A percentile compares a stretch with the other conserved stretches of the same genome.
Conservation (phyloP, 495 filamentous ascomycete species). For the Lindgomyces ingoldianus region DNA sequence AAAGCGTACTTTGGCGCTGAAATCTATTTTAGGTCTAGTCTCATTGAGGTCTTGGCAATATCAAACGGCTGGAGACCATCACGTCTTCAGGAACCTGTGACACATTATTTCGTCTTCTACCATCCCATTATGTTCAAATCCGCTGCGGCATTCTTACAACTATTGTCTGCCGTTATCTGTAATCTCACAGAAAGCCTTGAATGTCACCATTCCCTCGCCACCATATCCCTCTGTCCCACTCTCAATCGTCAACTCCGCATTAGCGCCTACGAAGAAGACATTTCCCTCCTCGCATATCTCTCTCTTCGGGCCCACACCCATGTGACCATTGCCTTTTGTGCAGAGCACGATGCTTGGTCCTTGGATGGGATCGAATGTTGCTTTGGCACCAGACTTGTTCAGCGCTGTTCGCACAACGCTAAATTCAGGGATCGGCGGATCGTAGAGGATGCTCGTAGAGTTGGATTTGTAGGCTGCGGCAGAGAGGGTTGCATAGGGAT, state of each 20-base stretch:
- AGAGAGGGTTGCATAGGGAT: conserved; percentile 79
- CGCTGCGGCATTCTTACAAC: too few species aligned
- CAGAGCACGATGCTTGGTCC: conserved; percentile 93
- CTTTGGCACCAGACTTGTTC: conserved; percentile 69
- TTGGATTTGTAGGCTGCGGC: conserved; percentile 72
- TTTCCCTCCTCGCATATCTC: conserved; percentile 75
- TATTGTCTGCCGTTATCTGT: conserved; percentile 2
- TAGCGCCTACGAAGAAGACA: conserved; percentile 92
- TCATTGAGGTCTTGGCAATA: too few species aligned
- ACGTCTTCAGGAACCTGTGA: too few species aligned
- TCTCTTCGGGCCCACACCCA: conserved; percentile 75
- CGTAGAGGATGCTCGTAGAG: conserved; percentile 72
- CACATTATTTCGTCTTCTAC: too few species aligned
- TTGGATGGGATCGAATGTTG: conserved; percentile 79
- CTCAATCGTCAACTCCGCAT: conserved; percentile 79
- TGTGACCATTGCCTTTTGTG: conserved; percentile 75
- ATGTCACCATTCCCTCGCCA: conserved; percentile 73
- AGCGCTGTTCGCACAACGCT: conserved; percentile 81
- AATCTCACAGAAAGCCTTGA: conserved; percentile 94
- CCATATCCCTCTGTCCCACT: conserved; percentile 47
- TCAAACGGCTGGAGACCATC: too few species aligned
- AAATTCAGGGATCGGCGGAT: conserved; percentile 97
- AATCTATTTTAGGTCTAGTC: too few species aligned
- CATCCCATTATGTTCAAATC: too few species aligned
- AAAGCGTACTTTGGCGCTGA: background rate